Evolutionary conservation across 1,284 basidiomycete species (phyloP), one percentile per base, ranked within the genome.

Genomic region (Hymenochaete sp.): DNA sequence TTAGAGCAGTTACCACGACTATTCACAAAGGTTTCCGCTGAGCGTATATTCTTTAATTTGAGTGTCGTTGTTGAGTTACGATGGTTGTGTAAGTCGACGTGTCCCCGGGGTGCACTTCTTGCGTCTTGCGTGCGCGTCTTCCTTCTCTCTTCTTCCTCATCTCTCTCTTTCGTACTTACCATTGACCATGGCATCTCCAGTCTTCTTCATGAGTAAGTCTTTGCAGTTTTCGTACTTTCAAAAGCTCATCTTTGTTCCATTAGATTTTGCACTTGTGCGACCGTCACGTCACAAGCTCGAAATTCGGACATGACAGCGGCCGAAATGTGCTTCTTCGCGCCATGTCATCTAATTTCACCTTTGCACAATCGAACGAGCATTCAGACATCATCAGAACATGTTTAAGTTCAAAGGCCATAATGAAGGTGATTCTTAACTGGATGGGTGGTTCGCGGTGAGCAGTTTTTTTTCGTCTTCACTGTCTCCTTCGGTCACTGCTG

Each of bases 351-450:
- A n/a, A n/a, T n/a, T n/a, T n/a, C n/a, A n/a, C 38, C 31, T 40
- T 21, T 11, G 14, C n/a, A 31, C 32, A 13, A 13, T n/a, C n/a
- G 38, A 51, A 93, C 89, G 97, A 92, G 13, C 93, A 98, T 2
- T 89, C 95, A 55, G 95, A 98, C 73, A 92, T 98, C n/a, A 98
- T 98, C 57, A 69, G 93, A 52, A 98, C 93, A 56, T 98, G 95
- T 77, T 67, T 98, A 26, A 95, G 96, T 4, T 96, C 95, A 3
- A 95, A 96, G 62, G 83, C 93, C 35, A 98, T 98, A 95, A 73
- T 98, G 52, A 98, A 98, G 75, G 98, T 98, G 95, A 97, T 98
- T 57, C 68, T 97, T 39, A 93, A 98, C 69, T 91, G 92, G 2
- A 96, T 96, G 93, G 93, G 93, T 47, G 92, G 93, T 44, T 96